Percentiles rank a stretch among this genome's conserved stretches.
phyloP scores from a whole-genome alignment of 148 eudicot species.

The Vaccinium vitisidaea region DNA sequence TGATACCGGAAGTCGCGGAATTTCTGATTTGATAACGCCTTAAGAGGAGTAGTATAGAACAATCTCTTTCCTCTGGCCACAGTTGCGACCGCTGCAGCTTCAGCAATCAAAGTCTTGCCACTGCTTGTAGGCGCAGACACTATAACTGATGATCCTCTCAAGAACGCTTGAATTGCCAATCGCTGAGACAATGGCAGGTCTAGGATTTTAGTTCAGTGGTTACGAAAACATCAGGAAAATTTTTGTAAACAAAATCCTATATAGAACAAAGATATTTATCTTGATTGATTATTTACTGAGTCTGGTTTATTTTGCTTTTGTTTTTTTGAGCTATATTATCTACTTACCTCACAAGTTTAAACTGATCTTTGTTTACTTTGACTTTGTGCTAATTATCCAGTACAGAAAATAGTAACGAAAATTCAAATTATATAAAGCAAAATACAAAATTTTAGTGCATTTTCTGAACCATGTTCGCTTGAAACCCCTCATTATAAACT shows the following conservation, averaged over 20 bases:
- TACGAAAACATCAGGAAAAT: not conserved
- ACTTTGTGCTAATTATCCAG: not conserved
- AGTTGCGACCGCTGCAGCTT: constrained; percentile 93
- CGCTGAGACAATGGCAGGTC: constrained; percentile 36
- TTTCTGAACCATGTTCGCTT: not conserved
- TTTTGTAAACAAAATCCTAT: not conserved
- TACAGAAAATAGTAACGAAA: not conserved
- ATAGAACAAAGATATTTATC: not conserved
- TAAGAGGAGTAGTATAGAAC: constrained; percentile 93
- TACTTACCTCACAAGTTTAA: not conserved
- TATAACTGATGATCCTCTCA: constrained; percentile 91
- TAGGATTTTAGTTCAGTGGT: not conserved
- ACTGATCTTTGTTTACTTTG: not conserved
- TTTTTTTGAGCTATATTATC: not conserved
- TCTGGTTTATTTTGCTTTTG: not conserved
- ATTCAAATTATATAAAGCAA: not conserved
- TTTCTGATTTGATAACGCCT: constrained; percentile 95
- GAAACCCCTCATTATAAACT: not conserved
- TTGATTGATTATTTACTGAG: not conserved
- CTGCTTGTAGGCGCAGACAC: constrained; percentile 99
- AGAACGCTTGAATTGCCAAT: constrained; percentile 75
- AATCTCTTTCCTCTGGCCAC: constrained; percentile 80
- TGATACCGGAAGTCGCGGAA: constrained; percentile 86
- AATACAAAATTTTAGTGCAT: not conserved
- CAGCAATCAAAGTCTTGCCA: constrained; percentile 95